A percentile compares a stretch with the other conserved stretches of the same genome.
Conservation (phyloP, 2,329 filamentous ascomycete genomes). For the Trichoderma koningii region DNA sequence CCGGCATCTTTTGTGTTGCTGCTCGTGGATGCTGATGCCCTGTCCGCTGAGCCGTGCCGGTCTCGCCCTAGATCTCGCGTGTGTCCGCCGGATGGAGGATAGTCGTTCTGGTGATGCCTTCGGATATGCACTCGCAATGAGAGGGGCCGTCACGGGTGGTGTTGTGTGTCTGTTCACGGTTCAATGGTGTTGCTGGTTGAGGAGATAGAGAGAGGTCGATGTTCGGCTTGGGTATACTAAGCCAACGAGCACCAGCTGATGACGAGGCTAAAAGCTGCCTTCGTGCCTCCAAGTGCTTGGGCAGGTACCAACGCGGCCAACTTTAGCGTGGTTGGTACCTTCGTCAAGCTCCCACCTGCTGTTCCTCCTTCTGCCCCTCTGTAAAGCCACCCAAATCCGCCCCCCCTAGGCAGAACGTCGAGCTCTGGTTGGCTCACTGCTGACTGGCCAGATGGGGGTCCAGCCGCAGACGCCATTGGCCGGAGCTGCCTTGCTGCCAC, state of each 20-base stretch:
- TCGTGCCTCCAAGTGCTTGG: slow-evolving; percentile 46
- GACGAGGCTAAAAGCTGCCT: slow-evolving; percentile 60
- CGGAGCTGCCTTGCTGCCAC: slow-evolving; percentile 31
- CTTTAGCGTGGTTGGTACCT: not conserved
- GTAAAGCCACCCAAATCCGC: slow-evolving; percentile 16
- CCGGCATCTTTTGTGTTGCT: slow-evolving; percentile 66
- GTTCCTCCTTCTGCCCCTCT: slow-evolving; percentile 3
- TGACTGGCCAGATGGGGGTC: slow-evolving; percentile 20
- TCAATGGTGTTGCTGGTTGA: slow-evolving; percentile 7
- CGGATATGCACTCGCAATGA: slow-evolving; percentile 1
- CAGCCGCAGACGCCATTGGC: slow-evolving; percentile 26
- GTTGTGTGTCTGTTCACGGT: not conserved
- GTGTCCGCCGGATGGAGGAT: not conserved
- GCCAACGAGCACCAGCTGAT: slow-evolving; percentile 43
- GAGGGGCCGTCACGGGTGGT: not conserved
- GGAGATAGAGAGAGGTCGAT: not conserved
- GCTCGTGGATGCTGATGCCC: not conserved
- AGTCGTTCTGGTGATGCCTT: not conserved
- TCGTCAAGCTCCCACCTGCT: slow-evolving; percentile 29
- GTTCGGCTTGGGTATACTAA: slow-evolving; percentile 23
- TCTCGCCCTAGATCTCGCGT: slow-evolving; percentile 14
- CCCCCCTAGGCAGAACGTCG: slow-evolving; percentile 28
- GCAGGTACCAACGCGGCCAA: not conserved
- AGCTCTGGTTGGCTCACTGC: slow-evolving; percentile 35
- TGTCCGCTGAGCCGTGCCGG: slow-evolving; percentile 4